Percentiles rank a stretch among this genome's conserved stretches.
Evolutionary conservation across 169 alveolate genomes (phyloP).

Genomic region (Plasmodium chabaudi): DNA sequence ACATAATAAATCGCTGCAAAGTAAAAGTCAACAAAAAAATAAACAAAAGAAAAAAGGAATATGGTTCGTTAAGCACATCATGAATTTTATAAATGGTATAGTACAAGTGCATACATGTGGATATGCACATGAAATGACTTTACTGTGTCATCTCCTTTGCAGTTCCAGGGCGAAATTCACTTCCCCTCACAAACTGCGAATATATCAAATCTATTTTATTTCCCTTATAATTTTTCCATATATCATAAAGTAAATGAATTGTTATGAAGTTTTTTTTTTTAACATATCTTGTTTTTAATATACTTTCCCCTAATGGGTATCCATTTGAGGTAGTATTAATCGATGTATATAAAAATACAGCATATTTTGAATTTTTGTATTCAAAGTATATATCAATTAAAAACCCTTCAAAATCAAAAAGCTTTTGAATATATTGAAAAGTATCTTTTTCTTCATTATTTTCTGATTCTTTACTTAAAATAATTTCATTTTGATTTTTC

Average conservation of each 20-base stretch:
- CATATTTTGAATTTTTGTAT: constrained; percentile 30
- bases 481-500: constrained; percentile 12
- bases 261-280: constrained; percentile 22
- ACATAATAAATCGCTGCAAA: no score
- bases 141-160: no score
- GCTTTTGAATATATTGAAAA: constrained; percentile 36
- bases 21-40: no score
- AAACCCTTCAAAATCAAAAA: constrained; percentile 72
- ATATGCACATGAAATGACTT: no score
- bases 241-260: constrained; percentile 37
- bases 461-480: background rate
- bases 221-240: constrained; percentile 37
- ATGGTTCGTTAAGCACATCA: no score
- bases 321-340: constrained; percentile 59
- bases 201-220: constrained; percentile 39
- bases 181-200: constrained; percentile 18
- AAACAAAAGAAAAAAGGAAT: no score
- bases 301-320: constrained; percentile 66
- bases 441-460: background rate
- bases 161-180: no score
- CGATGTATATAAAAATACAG: constrained; percentile 53
- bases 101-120: no score
- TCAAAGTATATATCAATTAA: constrained; percentile 69
- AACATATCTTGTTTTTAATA: constrained; percentile 49
- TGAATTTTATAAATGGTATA: no score